Conservation (phyloP, 2,329 filamentous ascomycete genomes). For the Sphaceloma murrayae region DNA sequence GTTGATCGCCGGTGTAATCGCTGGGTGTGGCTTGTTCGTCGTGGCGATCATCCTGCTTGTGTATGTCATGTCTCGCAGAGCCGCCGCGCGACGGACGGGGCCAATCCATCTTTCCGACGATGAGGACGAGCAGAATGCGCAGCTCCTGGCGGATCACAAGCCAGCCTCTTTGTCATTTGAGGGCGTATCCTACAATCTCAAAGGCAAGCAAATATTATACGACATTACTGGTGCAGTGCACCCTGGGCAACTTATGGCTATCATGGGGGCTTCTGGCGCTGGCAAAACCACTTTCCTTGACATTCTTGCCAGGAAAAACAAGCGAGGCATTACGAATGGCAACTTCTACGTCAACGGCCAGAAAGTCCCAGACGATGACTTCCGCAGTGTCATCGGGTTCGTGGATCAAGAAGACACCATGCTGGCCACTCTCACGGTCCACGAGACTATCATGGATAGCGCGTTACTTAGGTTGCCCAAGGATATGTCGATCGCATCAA, state of each 20-base stretch:
- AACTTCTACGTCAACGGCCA: slow-evolving; percentile 92
- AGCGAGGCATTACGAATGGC: slow-evolving; percentile 67
- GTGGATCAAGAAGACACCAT: slow-evolving; percentile 98
- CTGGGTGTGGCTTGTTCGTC: slow-evolving; percentile 72
- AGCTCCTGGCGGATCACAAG: slow-evolving; percentile 84
- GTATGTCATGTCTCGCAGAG: slow-evolving; percentile 80
- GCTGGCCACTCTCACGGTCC: slow-evolving; percentile 88
- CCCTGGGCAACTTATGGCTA: slow-evolving; percentile 89
- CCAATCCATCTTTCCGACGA: slow-evolving; percentile 73
- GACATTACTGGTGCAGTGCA: slow-evolving; percentile 78
- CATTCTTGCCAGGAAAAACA: slow-evolving; percentile 93
- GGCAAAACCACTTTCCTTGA: slow-evolving; percentile 97
- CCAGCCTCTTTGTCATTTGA: slow-evolving; percentile 82
- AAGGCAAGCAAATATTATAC: slow-evolving; percentile 75
- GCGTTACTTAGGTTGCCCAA: slow-evolving; percentile 83
- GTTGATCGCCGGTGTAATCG: slow-evolving; percentile 87
- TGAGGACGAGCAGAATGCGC: slow-evolving; percentile 72
- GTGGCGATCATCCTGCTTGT: slow-evolving; percentile 73
- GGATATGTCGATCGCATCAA: slow-evolving; percentile 79
- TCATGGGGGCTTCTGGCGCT: slow-evolving; percentile 96
- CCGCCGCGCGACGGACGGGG: slow-evolving; percentile 50
- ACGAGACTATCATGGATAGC: slow-evolving; percentile 94
- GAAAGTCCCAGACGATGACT: slow-evolving; percentile 73
- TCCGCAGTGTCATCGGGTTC: slow-evolving; percentile 86
- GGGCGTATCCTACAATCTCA: slow-evolving; percentile 75